phyloP scores from a whole-genome alignment of 495 filamentous ascomycete genomes.

The Hypomontagnella monticulosa region DNA sequence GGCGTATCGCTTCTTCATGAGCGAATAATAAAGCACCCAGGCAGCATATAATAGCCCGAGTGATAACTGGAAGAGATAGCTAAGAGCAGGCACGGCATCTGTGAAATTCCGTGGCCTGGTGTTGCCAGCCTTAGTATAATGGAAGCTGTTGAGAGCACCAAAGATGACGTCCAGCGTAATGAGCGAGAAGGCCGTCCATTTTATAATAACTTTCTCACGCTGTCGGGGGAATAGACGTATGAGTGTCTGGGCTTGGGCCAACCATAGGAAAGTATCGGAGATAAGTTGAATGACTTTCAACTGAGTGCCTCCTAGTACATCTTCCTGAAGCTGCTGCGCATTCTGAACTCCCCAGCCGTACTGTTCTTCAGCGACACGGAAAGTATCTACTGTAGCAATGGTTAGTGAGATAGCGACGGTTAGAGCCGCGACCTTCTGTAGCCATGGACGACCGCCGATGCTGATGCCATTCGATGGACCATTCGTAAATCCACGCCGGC shows the following conservation, averaged over 20 bases:
- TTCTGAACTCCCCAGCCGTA: slow-evolving; percentile 77
- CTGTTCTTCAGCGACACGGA: slow-evolving; percentile 80
- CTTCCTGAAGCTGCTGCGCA: slow-evolving; percentile 72
- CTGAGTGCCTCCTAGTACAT: slow-evolving; percentile 82
- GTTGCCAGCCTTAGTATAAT: slow-evolving; percentile 64
- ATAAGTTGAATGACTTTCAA: slow-evolving; percentile 89
- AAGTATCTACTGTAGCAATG: slow-evolving; percentile 90
- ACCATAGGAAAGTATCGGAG: slow-evolving; percentile 94
- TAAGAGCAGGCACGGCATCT: slow-evolving; percentile 90
- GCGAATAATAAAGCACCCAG: slow-evolving; percentile 94
- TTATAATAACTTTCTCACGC: slow-evolving; percentile 97
- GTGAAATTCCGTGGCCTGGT: slow-evolving; percentile 76
- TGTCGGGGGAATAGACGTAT: slow-evolving; percentile 96
- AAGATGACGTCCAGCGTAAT: slow-evolving; percentile 92
- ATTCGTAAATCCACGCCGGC: slow-evolving; percentile 84
- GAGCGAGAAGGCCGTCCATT: slow-evolving; percentile 95
- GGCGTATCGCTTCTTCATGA: slow-evolving; percentile 91
- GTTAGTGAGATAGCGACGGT: slow-evolving; percentile 91
- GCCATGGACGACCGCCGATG: slow-evolving; percentile 92
- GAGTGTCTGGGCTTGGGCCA: slow-evolving; percentile 95
- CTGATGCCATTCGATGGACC: slow-evolving; percentile 79
- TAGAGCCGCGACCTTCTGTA: slow-evolving; percentile 93
- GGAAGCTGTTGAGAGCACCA: slow-evolving; percentile 86
- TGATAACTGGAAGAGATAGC: slow-evolving; percentile 91
- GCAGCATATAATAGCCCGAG: slow-evolving; percentile 90